Conservation (phyloP, 2,329 filamentous ascomycete genomes). For the Pezicula rhizophila region DNA sequence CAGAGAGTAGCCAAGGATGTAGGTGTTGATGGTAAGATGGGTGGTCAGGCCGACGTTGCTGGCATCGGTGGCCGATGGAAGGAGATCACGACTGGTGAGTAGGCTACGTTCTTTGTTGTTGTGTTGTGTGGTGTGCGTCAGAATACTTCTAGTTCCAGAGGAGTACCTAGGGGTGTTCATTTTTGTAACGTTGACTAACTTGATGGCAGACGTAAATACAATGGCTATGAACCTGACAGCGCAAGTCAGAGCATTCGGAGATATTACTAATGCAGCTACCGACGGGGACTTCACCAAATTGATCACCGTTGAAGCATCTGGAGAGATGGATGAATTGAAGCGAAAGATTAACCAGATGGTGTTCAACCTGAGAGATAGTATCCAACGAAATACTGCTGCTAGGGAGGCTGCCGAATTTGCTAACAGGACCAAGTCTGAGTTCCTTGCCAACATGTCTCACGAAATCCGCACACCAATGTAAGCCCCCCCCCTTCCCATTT, state of each 20-base stretch:
- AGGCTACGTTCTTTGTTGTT: background rate
- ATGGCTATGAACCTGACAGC: slow-evolving; percentile 70
- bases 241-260: slow-evolving; percentile 94
- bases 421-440: slow-evolving; percentile 97
- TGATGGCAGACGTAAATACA: slow-evolving; percentile 25
- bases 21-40: slow-evolving; percentile 97
- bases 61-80: slow-evolving; percentile 94
- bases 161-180: background rate
- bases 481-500: slow-evolving; percentile 2
- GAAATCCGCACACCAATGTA: slow-evolving; percentile 90
- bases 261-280: slow-evolving; percentile 96
- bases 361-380: slow-evolving; percentile 88
- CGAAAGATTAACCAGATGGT: slow-evolving; percentile 99
- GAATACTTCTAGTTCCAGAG: too few relatives aligned
- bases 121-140: too few relatives aligned
- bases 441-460: slow-evolving; percentile 98
- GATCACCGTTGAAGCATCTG: slow-evolving; percentile 93
- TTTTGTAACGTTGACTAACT: slow-evolving; percentile 5
- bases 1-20: slow-evolving; percentile 95
- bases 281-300: slow-evolving; percentile 96
- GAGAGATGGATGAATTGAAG: slow-evolving; percentile 98
- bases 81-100: slow-evolving; percentile 81
- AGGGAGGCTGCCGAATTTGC: slow-evolving; percentile 93
- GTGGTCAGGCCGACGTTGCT: slow-evolving; percentile 89
- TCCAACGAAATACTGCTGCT: slow-evolving; percentile 92